A percentile compares a stretch with the other conserved stretches of the same genome.
These are phyloP conservation scores for Trametes cinnabarina DNA, from an alignment of 768 basidiomycete genomes.

Conservation along the genomic window DNA sequence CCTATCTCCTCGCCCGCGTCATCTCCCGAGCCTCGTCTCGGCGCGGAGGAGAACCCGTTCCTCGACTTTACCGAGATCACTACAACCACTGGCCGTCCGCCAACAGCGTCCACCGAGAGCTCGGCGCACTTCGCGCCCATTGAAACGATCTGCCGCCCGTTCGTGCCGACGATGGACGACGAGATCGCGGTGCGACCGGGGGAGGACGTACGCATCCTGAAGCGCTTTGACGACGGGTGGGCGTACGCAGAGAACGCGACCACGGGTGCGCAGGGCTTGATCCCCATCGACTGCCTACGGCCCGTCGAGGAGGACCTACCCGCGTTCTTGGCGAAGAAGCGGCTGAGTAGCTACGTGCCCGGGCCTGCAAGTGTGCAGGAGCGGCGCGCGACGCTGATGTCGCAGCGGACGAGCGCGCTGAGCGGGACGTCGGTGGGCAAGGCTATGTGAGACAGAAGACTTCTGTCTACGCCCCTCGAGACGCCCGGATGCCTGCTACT, in stretches of 20 bases:
- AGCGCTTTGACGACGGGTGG: slow-evolving; percentile 72
- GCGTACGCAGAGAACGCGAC: slow-evolving; percentile 51
- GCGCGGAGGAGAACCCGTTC: slow-evolving; percentile 27
- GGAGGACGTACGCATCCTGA: slow-evolving; percentile 52
- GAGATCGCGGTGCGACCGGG: slow-evolving; percentile 53
- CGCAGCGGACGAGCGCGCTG: slow-evolving; percentile 8
- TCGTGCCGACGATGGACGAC: slow-evolving; percentile 53
- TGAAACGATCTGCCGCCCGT: slow-evolving; percentile 55
- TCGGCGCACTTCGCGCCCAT: slow-evolving; percentile 41
- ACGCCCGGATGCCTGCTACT: background rate
- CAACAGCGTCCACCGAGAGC: slow-evolving; percentile 6
- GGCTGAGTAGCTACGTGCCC: slow-evolving; percentile 40
- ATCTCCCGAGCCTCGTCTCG: background rate
- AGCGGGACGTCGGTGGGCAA: slow-evolving; percentile 14
- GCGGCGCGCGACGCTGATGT: background rate
- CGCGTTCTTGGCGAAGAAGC: slow-evolving; percentile 48
- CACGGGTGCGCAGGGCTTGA: slow-evolving; percentile 45
- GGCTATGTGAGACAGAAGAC: slow-evolving; percentile 5
- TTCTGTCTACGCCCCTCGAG: background rate
- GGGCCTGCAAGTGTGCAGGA: background rate
- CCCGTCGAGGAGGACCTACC: slow-evolving; percentile 45
- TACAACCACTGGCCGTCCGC: background rate
- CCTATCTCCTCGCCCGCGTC: background rate
- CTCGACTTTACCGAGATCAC: slow-evolving; percentile 20
- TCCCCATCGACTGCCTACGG: slow-evolving; percentile 70